A percentile compares a stretch with the other conserved stretches of the same genome.
phyloP scores from a whole-genome alignment of 768 basidiomycete species.

The Lentinula sp. region DNA sequence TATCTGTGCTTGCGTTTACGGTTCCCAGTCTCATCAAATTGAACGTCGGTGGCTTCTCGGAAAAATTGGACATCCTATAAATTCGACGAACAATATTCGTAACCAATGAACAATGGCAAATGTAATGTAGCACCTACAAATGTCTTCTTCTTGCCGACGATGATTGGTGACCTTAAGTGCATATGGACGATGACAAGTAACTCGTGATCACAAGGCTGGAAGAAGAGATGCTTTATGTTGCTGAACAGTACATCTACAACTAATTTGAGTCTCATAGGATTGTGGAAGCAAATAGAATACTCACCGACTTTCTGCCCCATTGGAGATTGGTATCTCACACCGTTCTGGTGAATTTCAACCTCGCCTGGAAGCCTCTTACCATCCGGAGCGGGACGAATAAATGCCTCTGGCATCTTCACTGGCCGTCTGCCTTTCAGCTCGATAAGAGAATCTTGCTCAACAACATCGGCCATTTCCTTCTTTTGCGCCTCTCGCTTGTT shows the following conservation, averaged over 20 bases:
- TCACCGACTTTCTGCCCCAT: slow-evolving; percentile 88
- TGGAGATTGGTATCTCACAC: slow-evolving; percentile 86
- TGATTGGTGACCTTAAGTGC: slow-evolving; percentile 91
- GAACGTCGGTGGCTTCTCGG: slow-evolving; percentile 94
- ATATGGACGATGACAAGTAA: slow-evolving; percentile 91
- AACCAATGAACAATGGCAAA: not conserved
- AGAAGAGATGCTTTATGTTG: slow-evolving; percentile 98
- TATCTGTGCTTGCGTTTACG: slow-evolving; percentile 95
- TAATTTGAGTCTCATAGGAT: not conserved
- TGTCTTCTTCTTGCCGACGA: slow-evolving; percentile 98
- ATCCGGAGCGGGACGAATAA: slow-evolving; percentile 89
- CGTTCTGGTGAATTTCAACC: slow-evolving; percentile 97
- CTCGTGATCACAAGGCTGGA: slow-evolving; percentile 98
- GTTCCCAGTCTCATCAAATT: slow-evolving; percentile 99
- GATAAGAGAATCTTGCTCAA: slow-evolving; percentile 86
- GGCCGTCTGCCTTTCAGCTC: slow-evolving; percentile 90
- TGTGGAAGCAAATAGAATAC: slow-evolving; percentile 16
- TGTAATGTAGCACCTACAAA: slow-evolving; percentile 48
- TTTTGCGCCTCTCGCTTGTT: slow-evolving; percentile 97
- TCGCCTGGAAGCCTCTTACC: slow-evolving; percentile 96
- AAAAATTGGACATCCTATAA: slow-evolving; percentile 93
- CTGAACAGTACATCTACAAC: slow-evolving; percentile 82
- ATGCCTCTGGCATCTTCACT: slow-evolving; percentile 83
- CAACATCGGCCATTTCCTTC: slow-evolving; percentile 97
- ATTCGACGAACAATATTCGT: not conserved